Conservation (phyloP, 1,139 yeast genomes). For the Suzukiozyma palmioleophila region DNA sequence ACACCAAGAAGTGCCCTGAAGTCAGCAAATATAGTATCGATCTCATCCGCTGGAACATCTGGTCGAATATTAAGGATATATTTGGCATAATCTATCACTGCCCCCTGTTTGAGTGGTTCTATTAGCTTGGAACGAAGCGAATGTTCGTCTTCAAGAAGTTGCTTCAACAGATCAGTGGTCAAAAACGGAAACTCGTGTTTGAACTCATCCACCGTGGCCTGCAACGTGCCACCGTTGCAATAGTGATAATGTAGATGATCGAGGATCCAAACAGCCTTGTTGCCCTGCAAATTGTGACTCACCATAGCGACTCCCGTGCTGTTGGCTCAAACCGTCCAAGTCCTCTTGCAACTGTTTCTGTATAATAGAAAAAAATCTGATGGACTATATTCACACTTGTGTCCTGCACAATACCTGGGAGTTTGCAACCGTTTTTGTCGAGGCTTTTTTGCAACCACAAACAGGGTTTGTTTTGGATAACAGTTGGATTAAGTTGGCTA, state of each 20-base stretch:
- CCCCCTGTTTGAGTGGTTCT: neutral
- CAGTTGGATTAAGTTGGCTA: too few species aligned
- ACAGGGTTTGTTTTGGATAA: neutral
- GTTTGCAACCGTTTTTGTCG: too few species aligned
- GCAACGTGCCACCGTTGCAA: neutral
- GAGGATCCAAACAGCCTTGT: neutral
- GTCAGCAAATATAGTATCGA: neutral
- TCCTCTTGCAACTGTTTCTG: too few species aligned
- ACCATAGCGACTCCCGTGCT: neutral
- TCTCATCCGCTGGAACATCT: neutral
- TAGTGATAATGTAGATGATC: neutral
- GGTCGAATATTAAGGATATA: neutral
- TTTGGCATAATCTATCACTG: neutral
- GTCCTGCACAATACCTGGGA: too few species aligned
- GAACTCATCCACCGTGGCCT: constrained; percentile 1
- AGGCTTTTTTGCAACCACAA: constrained; percentile 3
- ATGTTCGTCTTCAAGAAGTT: neutral
- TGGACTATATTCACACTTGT: too few species aligned
- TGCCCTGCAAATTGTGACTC: neutral
- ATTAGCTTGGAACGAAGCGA: neutral
- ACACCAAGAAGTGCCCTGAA: neutral
- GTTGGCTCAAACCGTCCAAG: too few species aligned
- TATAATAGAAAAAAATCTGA: too few species aligned
- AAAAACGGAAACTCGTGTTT: constrained; percentile 1
- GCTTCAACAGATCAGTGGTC: constrained; percentile 1